phyloP scores from a whole-genome alignment of 768 basidiomycete genomes.

The Lactifluus volemus region DNA sequence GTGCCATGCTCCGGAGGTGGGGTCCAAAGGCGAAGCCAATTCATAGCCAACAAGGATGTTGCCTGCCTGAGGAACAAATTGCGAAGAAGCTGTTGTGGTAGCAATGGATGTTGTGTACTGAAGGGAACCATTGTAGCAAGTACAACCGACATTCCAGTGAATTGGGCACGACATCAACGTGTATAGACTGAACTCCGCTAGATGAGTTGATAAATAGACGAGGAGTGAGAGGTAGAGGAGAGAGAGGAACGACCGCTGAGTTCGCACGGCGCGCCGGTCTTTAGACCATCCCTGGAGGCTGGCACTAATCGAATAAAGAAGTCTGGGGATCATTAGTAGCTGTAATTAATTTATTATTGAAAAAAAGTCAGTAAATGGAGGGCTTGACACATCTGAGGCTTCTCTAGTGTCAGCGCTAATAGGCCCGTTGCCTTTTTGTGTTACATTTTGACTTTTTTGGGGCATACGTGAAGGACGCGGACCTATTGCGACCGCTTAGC shows the following conservation, averaged over 20 bases:
- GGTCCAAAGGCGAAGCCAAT: not conserved
- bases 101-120: slow-evolving; percentile 3
- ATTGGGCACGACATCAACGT: slow-evolving; percentile 16
- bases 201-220: slow-evolving; percentile 5
- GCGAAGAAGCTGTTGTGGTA: not conserved
- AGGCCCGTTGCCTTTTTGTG: slow-evolving; percentile 10
- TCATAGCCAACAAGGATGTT: slow-evolving; percentile 12
- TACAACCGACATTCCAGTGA: slow-evolving; percentile 5
- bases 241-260: slow-evolving; percentile 9
- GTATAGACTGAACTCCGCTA: not conserved
- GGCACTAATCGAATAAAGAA: slow-evolving; percentile 13
- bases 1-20: not conserved
- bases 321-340: not conserved
- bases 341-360: slow-evolving; percentile 11
- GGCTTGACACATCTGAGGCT: slow-evolving; percentile 5
- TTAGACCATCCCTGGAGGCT: slow-evolving; percentile 6
- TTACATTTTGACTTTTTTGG: slow-evolving; percentile 4
- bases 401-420: not conserved
- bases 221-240: not conserved
- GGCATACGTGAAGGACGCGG: not conserved
- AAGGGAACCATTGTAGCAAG: slow-evolving; percentile 3
- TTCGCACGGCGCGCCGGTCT: slow-evolving; percentile 10
- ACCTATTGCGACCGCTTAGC: slow-evolving; percentile 8
- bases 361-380: not conserved
- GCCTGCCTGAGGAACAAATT: slow-evolving; percentile 1